Conservation (phyloP, 179 eudicot species). For the Beta lomatogona region DNA sequence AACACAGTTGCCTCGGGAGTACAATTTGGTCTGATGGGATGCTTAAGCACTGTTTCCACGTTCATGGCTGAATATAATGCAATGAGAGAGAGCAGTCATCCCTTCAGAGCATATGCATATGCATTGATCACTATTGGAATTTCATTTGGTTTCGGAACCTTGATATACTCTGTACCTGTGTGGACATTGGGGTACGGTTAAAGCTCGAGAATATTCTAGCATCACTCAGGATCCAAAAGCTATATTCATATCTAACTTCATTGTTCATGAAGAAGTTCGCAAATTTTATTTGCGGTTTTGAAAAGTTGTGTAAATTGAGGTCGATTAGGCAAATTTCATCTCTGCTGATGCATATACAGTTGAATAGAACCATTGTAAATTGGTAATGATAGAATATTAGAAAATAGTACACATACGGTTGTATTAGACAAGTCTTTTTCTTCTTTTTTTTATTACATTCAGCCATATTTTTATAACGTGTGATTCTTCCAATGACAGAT, state of each 20-base stretch:
- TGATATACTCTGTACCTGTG: constrained; percentile 55
- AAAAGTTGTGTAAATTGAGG: neutral
- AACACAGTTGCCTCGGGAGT: constrained; percentile 60
- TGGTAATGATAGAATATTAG: neutral
- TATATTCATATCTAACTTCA: too few species aligned
- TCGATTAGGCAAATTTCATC: neutral
- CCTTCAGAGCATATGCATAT: constrained; percentile 78
- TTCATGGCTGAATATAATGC: constrained; percentile 75
- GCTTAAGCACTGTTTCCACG: constrained; percentile 88
- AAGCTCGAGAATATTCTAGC: neutral
- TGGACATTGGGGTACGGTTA: constrained; percentile 44
- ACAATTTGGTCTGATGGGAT: constrained; percentile 76
- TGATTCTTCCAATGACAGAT: too few species aligned
- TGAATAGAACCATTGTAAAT: neutral
- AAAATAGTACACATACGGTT: too few species aligned
- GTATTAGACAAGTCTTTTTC: too few species aligned
- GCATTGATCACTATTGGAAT: constrained; percentile 49
- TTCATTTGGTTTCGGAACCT: constrained; percentile 63
- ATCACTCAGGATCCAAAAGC: too few species aligned
- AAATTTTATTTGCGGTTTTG: neutral
- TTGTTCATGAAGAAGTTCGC: neutral
- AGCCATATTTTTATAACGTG: too few species aligned
- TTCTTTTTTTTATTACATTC: too few species aligned
- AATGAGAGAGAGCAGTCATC: constrained; percentile 56
- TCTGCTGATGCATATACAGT: neutral